Percentiles rank a stretch among this genome's conserved stretches.
These are phyloP conservation scores for Inga laurina DNA, from an alignment of 306 rosid genomes.

Conservation along the genomic window DNA sequence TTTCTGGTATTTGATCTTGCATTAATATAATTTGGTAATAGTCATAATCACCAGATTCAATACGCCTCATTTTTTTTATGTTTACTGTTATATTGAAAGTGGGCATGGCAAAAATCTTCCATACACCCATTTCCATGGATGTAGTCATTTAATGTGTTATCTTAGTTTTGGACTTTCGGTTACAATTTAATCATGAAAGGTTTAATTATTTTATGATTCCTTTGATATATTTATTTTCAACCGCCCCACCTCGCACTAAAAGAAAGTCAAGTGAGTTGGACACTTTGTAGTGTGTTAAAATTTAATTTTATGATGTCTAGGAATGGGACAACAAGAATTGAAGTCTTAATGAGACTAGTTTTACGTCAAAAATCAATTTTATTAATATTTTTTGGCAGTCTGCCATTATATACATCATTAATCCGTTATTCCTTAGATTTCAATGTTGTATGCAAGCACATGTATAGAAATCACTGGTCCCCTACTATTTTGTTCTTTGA, in stretches of 20 bases:
- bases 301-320: background rate
- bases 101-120: background rate
- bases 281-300: background rate
- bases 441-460: background rate
- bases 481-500: background rate
- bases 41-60: slow-evolving; percentile 21
- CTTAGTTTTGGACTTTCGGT: background rate
- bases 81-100: background rate
- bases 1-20: slow-evolving; percentile 9
- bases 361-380: background rate
- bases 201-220: background rate
- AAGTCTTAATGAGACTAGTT: background rate
- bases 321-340: background rate
- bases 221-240: background rate
- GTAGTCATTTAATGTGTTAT: background rate
- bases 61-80: background rate
- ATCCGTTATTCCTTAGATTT: background rate
- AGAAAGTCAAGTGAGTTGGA: background rate
- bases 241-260: background rate
- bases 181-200: background rate
- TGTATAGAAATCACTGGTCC: background rate
- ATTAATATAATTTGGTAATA: slow-evolving; percentile 6
- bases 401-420: background rate
- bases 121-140: background rate
- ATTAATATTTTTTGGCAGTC: background rate